Base-by-base conservation (phyloP, 345 rosid genomes). In the Salix viminalis region DNA sequence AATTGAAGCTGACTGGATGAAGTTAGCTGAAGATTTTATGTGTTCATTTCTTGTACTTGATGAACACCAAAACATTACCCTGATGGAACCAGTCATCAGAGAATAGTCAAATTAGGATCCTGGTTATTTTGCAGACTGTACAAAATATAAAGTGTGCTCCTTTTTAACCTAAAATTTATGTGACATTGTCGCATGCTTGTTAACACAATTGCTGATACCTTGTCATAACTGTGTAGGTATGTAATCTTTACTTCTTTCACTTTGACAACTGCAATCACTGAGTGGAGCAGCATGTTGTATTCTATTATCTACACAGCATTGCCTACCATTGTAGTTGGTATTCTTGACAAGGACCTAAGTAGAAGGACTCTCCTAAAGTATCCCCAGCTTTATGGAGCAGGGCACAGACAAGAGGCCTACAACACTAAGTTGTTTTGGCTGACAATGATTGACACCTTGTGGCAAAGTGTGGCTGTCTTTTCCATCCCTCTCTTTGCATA, bases 201-300 rank as follows among this genome's bases (percentile, higher is more conserved):
- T 46, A 46, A 46, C 52, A 46, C 52, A 36, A n/a, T 52, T 46
- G 23, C 28, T 76, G 67, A 67, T 39, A 11, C 39, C n/a, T 13
- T 26, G 74, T 8, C 60, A 15, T 46, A 37, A 70, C 30, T 81
- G 10, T 83, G 76, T 66, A 93, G 99, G 97, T 96, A 93, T 46
- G 91, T 85, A 65, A 89, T 96, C 65, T 92, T 81, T 83, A 92
- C 99, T 75, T 72, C 87, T 84, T 96, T 91, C 89, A 84, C 91
- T 39, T 80, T 93, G 86, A 92, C 99, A 52, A 96, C 98, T 5
- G 99, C 98, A 67, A 87, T 96, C 80, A 96, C 84, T 6, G 97
- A 96, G 73, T 96, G 99, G 99, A 96, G 97, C 83, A 93, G 98
- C 41, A 82, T 96, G 83, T 85, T 96, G 79, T 93, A 92, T 85